Evolutionary conservation across 768 basidiomycete genomes (phyloP).

Genomic region (Roridomyces roridus): DNA sequence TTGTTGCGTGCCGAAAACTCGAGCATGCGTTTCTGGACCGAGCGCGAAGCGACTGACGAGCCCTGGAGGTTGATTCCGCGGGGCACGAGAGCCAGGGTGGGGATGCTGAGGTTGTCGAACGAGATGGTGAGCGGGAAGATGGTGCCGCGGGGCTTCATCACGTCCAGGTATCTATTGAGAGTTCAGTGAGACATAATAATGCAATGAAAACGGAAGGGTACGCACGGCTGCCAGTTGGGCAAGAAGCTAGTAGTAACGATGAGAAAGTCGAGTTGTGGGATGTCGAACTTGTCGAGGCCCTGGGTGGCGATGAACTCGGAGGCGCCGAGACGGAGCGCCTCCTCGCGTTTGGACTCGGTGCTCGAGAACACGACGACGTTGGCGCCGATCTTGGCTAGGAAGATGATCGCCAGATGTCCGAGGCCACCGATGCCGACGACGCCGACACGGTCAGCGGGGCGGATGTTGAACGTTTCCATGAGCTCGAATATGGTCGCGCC

Average conservation of each 20-base stretch:
- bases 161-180: conserved; percentile 1
- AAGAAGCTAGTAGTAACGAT: conserved; percentile 33
- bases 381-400: conserved; percentile 46
- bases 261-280: conserved; percentile 12
- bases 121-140: conserved; percentile 14
- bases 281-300: conserved; percentile 29
- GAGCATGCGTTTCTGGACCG: conserved; percentile 30
- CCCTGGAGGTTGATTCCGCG: conserved; percentile 17
- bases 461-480: conserved; percentile 25
- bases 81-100: not conserved
- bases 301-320: conserved; percentile 41
- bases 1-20: conserved; percentile 36
- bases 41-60: conserved; percentile 15
- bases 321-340: too few relatives aligned
- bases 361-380: conserved; percentile 42
- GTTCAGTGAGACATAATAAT: too few relatives aligned
- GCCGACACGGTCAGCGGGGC: conserved; percentile 38
- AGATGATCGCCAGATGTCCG: conserved; percentile 45
- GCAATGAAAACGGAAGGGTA: too few relatives aligned
- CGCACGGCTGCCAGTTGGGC: conserved; percentile 15
- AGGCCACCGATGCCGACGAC: conserved; percentile 42
- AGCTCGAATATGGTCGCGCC: conserved; percentile 15
- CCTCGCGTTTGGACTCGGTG: too few relatives aligned
- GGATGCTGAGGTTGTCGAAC: not conserved
- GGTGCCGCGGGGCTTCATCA: conserved; percentile 6